Percentiles rank a stretch among this genome's conserved stretches.
phyloP scores from a whole-genome alignment of 495 filamentous ascomycete species.

The Neurospora sp. region DNA sequence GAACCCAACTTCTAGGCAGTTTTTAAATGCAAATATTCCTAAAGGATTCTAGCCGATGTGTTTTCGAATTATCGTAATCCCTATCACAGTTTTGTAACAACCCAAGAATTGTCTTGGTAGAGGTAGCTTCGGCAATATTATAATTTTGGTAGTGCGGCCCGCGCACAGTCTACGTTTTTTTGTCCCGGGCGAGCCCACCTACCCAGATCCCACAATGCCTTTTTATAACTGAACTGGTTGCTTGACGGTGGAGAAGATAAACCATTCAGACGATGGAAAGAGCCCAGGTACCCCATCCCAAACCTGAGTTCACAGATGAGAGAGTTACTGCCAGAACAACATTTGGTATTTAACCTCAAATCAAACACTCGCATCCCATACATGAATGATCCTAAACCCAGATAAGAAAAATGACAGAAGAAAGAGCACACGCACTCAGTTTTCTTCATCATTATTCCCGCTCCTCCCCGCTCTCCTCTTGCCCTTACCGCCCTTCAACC shows the following conservation, averaged over 20 bases:
- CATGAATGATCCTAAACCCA: neutral
- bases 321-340: neutral
- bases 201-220: neutral
- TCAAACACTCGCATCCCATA: neutral
- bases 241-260: neutral
- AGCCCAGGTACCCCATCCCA: neutral
- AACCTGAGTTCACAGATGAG: neutral
- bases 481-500: constrained; percentile 34
- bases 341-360: neutral
- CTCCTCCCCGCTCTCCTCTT: constrained; percentile 26
- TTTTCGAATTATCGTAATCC: too few species aligned
- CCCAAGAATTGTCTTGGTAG: too few species aligned
- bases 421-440: constrained; percentile 3
- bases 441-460: constrained; percentile 11
- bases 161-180: too few species aligned
- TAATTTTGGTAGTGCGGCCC: too few species aligned
- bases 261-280: neutral
- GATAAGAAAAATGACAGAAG: neutral
- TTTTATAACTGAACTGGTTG: neutral
- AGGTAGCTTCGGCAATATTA: too few species aligned
- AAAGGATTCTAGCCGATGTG: too few species aligned
- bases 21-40: too few species aligned
- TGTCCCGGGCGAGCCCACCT: neutral
- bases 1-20: too few species aligned
- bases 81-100: too few species aligned